Evolutionary conservation across 148 eudicot species (phyloP), one percentile per base, ranked within the genome.

Genomic region (Talinum fruticosum): DNA sequence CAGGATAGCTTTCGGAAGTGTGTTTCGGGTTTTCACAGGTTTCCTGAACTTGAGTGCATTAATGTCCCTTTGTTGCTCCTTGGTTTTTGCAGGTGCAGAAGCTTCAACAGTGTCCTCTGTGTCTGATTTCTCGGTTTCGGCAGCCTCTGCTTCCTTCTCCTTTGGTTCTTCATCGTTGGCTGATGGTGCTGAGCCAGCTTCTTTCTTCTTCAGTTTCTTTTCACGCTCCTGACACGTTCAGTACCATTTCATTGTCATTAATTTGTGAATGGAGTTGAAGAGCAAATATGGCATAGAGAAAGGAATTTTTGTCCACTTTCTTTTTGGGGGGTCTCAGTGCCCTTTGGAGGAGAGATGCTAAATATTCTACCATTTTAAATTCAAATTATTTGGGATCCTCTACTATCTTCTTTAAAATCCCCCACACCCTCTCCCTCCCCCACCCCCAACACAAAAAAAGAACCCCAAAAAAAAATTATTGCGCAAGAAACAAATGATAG

Each of bases 161-260:
- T 80, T 73, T 62, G 83, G 81, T 75, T 89, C 96, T 70, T 88
- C 93, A 2, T 82, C 81, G 10, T 80, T 82, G 4, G 77, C 34
- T 76, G 90, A 75, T 33, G 78, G 73, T 53, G 30, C 79, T 29
- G 90, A 74, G n/a, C 82, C 73, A 35, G 82, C 83, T 73, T 85
- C 81, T 87, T 89, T 91, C 89, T 95, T 95, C 87, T 83, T 91
- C 45, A 85, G 77, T 77, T 86, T 92, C 87, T 84, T 95, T 84
- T 95, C 97, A 26, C 85, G 90, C 14, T 90, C 93, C 98, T 94
- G 87, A 35, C 38, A 72, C 67, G 18, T 38, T n/a, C n/a, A 15
- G 44, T n/a, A 67, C 73, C 70, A 45, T 77, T 66, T 79, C 23
- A 15, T 24, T 24, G 33, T 12, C 34, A 62, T 29, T 62, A 26